Percentiles rank a stretch among this genome's conserved stretches.
These are phyloP conservation scores for Hypsizygus ulmarius DNA, from an alignment of 1,284 basidiomycete species.

Conservation along the genomic window DNA sequence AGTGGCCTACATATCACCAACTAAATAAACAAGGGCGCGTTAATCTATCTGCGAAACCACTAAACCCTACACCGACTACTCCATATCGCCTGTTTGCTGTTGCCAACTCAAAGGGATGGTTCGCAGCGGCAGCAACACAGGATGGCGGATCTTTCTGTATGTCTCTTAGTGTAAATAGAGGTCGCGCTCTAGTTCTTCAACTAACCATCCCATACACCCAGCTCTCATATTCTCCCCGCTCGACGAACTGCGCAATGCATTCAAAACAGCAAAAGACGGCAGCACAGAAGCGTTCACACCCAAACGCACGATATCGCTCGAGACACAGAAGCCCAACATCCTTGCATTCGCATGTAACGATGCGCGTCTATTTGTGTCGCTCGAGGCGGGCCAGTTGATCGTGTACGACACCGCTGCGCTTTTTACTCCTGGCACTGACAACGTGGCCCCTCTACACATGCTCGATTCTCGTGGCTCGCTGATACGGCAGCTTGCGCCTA, in stretches of 20 bases:
- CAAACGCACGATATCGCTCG: slow-evolving; percentile 45
- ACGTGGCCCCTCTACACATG: slow-evolving; percentile 44
- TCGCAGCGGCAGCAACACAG: slow-evolving; percentile 51
- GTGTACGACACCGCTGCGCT: slow-evolving; percentile 54
- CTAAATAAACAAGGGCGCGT: slow-evolving; percentile 60
- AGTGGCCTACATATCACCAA: slow-evolving; percentile 44
- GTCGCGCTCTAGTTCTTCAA: slow-evolving; percentile 2
- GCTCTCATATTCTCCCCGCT: slow-evolving; percentile 59
- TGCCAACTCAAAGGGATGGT: slow-evolving; percentile 61
- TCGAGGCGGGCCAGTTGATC: slow-evolving; percentile 54
- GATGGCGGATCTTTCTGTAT: slow-evolving; percentile 36
- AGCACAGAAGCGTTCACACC: slow-evolving; percentile 43
- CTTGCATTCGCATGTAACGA: slow-evolving; percentile 58
- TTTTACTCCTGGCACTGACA: slow-evolving; percentile 42
- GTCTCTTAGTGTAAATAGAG: slow-evolving; percentile 17
- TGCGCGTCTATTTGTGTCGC: slow-evolving; percentile 56
- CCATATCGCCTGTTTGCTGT: slow-evolving; percentile 49
- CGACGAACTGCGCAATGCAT: slow-evolving; percentile 49
- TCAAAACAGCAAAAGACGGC: slow-evolving; percentile 40
- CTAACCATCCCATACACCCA: slow-evolving; percentile 24
- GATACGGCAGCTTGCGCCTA: slow-evolving; percentile 56
- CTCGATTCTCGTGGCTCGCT: slow-evolving; percentile 44
- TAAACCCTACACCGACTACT: slow-evolving; percentile 40
- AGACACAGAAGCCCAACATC: slow-evolving; percentile 45
- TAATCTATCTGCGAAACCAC: slow-evolving; percentile 49